These are phyloP conservation scores for Fragaria ananassa DNA, from an alignment of 306 rosid species.

Conservation along the genomic window DNA sequence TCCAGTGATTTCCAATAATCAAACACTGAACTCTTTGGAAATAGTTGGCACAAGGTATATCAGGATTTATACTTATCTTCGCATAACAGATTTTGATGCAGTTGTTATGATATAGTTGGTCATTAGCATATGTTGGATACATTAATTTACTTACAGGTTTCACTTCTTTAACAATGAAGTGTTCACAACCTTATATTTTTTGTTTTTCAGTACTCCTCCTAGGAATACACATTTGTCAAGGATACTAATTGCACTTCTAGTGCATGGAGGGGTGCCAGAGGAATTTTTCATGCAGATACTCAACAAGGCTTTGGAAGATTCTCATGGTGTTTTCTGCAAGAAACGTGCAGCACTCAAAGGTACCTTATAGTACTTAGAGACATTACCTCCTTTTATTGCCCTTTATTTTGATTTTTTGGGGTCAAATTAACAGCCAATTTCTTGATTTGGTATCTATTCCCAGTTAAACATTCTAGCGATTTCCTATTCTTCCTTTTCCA, in stretches of 20 bases:
- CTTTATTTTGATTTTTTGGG: neutral
- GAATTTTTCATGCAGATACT: slow-evolving; percentile 59
- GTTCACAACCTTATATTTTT: neutral
- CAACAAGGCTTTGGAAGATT: slow-evolving; percentile 40
- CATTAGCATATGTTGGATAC: neutral
- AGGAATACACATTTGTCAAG: slow-evolving; percentile 46
- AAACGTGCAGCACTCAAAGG: slow-evolving; percentile 65
- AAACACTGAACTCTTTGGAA: slow-evolving; percentile 57
- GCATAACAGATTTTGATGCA: neutral
- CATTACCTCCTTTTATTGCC: neutral
- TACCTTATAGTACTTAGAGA: slow-evolving; percentile 14
- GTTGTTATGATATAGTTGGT: neutral
- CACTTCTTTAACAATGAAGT: neutral
- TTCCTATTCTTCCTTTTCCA: neutral
- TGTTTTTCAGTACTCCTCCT: slow-evolving; percentile 55
- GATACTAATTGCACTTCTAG: slow-evolving; percentile 58
- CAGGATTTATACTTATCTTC: neutral
- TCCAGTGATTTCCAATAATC: slow-evolving; percentile 13
- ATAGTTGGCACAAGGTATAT: slow-evolving; percentile 72
- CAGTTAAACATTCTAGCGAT: neutral
- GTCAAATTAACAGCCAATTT: neutral
- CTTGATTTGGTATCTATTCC: neutral
- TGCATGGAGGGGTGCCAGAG: slow-evolving; percentile 78
- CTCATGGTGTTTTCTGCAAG: slow-evolving; percentile 34
- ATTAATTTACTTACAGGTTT: neutral